Conservation (phyloP, 768 basidiomycete species). For the Suillus bovinus region DNA sequence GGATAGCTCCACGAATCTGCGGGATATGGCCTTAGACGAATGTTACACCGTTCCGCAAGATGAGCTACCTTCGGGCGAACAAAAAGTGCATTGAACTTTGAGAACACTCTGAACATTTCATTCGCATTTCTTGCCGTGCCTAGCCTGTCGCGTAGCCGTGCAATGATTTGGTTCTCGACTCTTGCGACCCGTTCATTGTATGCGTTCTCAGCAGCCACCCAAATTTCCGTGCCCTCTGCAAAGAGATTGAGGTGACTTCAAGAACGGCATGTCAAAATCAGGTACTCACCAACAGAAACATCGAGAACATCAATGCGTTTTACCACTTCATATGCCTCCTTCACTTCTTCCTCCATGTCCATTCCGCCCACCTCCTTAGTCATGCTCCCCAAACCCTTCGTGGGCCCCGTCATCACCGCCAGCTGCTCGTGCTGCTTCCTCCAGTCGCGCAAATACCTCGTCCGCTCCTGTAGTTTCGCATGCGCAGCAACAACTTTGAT, state of each 20-base stretch:
- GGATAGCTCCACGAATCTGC: conserved; percentile 95
- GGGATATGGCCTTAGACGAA: not conserved
- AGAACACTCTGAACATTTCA: conserved; percentile 99
- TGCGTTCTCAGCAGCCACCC: conserved; percentile 95
- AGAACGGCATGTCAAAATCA: not conserved
- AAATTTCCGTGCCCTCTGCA: conserved; percentile 94
- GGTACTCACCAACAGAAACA: conserved; percentile 78
- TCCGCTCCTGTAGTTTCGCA: conserved; percentile 85
- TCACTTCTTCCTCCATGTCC: conserved; percentile 98
- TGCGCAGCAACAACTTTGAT: conserved; percentile 94
- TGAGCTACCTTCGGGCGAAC: conserved; percentile 85
- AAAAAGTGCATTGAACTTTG: conserved; percentile 96
- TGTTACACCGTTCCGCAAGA: not conserved
- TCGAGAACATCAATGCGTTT: conserved; percentile 97
- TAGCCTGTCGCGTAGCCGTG: conserved; percentile 84
- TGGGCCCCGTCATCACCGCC: conserved; percentile 95
- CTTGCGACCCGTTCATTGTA: conserved; percentile 97
- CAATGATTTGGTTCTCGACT: conserved; percentile 98
- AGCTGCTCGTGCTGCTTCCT: conserved; percentile 97
- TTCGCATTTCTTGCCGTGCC: conserved; percentile 97
- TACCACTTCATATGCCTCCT: conserved; percentile 94
- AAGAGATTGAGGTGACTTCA: conserved; percentile 7
- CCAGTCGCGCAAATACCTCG: conserved; percentile 87
- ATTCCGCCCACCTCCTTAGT: conserved; percentile 83
- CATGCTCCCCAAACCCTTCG: conserved; percentile 75